A percentile compares a stretch with the other conserved stretches of the same genome.
Evolutionary conservation across 2,329 filamentous ascomycete genomes (phyloP).

Genomic region (Verticillium longisporum): DNA sequence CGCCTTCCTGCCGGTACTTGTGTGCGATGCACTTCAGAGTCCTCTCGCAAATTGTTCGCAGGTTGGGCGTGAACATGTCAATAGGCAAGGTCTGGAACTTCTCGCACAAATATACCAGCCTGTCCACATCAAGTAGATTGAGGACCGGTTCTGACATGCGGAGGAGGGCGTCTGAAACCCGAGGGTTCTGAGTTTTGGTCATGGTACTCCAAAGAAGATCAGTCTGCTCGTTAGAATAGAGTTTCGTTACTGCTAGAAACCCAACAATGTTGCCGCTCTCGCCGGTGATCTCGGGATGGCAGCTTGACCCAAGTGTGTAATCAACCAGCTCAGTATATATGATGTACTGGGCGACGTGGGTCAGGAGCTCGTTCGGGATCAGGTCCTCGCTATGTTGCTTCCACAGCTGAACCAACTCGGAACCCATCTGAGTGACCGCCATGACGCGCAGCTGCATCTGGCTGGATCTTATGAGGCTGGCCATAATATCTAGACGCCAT

Average conservation of each 20-base stretch:
- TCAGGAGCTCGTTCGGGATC: conserved; percentile 43
- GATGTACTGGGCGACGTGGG: conserved; percentile 64
- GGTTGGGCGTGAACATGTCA: conserved; percentile 51
- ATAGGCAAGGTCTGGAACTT: conserved; percentile 63
- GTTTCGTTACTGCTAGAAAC: conserved; percentile 74
- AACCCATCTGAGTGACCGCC: conserved; percentile 69
- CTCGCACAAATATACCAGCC: conserved; percentile 59
- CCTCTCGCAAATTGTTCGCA: conserved; percentile 55
- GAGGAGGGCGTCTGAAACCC: conserved; percentile 75
- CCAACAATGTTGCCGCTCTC: conserved; percentile 79
- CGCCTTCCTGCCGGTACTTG: neutral
- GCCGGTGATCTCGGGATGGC: conserved; percentile 82
- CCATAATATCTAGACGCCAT: conserved; percentile 65
- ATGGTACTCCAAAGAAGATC: conserved; percentile 82
- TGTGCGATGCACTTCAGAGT: conserved; percentile 43
- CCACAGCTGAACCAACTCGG: conserved; percentile 62
- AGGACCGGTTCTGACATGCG: conserved; percentile 50
- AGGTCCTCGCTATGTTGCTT: conserved; percentile 41
- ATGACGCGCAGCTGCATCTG: conserved; percentile 86
- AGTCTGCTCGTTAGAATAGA: conserved; percentile 65
- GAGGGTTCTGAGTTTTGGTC: conserved; percentile 72
- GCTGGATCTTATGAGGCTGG: conserved; percentile 70
- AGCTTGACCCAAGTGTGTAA: conserved; percentile 85
- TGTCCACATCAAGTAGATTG: conserved; percentile 38
- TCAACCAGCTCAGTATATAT: conserved; percentile 66